These are phyloP conservation scores for Amanita inopinata DNA, from an alignment of 768 basidiomycete species.

Conservation along the genomic window DNA sequence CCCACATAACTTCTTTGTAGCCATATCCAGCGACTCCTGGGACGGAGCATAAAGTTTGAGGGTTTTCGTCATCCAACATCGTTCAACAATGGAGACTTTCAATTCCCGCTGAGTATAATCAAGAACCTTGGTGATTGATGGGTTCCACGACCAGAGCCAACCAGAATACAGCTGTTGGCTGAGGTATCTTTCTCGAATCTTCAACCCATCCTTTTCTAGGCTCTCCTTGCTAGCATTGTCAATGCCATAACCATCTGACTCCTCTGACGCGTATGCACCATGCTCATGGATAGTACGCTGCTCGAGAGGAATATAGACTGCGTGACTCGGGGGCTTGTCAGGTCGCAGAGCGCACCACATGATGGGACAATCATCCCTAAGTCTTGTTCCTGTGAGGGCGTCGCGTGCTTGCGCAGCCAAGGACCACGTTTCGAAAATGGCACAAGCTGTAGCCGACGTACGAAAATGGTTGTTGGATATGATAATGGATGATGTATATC, in stretches of 20 bases:
- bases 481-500: slow-evolving; percentile 1
- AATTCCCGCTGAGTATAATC: background rate
- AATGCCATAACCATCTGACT: background rate
- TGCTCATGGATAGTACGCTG: slow-evolving; percentile 41
- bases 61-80: background rate
- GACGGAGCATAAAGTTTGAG: background rate
- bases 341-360: slow-evolving; percentile 37
- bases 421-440: slow-evolving; percentile 25
- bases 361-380: slow-evolving; percentile 20
- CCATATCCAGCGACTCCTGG: background rate
- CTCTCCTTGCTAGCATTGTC: background rate
- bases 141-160: background rate
- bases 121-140: background rate
- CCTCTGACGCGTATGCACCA: too few species aligned
- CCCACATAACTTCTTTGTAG: background rate
- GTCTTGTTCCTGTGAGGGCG: slow-evolving; percentile 22
- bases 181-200: background rate
- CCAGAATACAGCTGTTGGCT: slow-evolving; percentile 1
- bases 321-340: slow-evolving; percentile 24
- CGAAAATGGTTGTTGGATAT: background rate
- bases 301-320: slow-evolving; percentile 32
- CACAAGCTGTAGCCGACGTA: background rate
- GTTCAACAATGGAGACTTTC: background rate
- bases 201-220: background rate
- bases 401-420: slow-evolving; percentile 31